Conservation (phyloP, 2,329 filamentous ascomycete species). For the Colletotrichum spinosum region DNA sequence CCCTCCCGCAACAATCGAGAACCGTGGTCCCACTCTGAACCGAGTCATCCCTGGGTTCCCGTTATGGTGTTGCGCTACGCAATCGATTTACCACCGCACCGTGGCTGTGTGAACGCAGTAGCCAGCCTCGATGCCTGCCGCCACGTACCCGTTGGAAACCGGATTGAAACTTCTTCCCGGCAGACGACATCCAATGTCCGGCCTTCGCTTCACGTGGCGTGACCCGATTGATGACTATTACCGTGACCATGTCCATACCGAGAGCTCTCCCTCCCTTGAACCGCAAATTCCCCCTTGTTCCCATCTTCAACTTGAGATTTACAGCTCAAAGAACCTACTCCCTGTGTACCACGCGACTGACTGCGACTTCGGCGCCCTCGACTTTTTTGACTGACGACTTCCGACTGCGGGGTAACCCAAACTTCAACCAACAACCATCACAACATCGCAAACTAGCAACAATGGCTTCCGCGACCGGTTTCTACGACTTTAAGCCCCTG, state of each 20-base stretch:
- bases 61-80: neutral
- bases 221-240: conserved; percentile 14
- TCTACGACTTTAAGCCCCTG: conserved; percentile 88
- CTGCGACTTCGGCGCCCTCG: conserved; percentile 2
- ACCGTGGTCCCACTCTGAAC: conserved; percentile 22
- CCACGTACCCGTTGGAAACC: conserved; percentile 27
- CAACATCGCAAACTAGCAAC: conserved; percentile 27
- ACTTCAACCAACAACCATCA: conserved; percentile 6
- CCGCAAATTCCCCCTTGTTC: conserved; percentile 7
- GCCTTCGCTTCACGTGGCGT: conserved; percentile 14
- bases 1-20: conserved; percentile 19
- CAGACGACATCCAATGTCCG: conserved; percentile 12
- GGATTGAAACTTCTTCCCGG: conserved; percentile 36
- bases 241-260: conserved; percentile 2
- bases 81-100: no score
- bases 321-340: neutral
- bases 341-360: neutral
- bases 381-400: conserved; percentile 13
- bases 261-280: conserved; percentile 9
- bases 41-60: conserved; percentile 1
- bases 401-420: conserved; percentile 26
- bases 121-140: no score
- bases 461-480: conserved; percentile 59
- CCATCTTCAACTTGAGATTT: neutral
- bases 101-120: no score